phyloP scores from a whole-genome alignment of 768 basidiomycete genomes.

The Rhodotorula babjevae region DNA sequence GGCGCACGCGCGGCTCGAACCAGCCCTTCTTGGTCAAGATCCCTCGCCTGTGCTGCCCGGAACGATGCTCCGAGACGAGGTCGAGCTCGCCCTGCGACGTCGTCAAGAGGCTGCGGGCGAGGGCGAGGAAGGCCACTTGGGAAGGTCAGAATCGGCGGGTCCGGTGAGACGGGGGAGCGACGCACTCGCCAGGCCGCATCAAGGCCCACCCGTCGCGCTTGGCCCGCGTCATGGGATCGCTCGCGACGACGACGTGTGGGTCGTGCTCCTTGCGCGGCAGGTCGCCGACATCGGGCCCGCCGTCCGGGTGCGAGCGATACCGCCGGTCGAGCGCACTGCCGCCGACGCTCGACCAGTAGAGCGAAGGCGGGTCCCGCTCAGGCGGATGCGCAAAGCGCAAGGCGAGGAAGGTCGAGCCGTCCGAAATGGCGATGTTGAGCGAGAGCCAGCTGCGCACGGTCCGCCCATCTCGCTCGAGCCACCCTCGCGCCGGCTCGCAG shows the following conservation, averaged over 20 bases:
- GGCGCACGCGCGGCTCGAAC: not conserved
- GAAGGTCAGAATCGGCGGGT: not conserved
- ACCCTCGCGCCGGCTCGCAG: not conserved
- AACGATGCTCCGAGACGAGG: not conserved
- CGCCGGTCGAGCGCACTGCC: constrained; percentile 4
- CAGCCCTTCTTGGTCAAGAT: not conserved
- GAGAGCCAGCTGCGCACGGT: not conserved
- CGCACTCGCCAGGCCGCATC: not conserved
- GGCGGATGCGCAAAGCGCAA: constrained; percentile 7
- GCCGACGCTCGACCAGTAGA: constrained; percentile 2
- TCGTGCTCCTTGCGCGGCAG: not conserved
- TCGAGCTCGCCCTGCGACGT: not conserved
- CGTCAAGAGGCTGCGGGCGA: not conserved
- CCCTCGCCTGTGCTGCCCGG: not conserved
- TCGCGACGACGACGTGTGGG: constrained; percentile 19
- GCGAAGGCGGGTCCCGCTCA: constrained; percentile 4
- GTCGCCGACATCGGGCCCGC: not conserved
- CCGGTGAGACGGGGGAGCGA: not conserved
- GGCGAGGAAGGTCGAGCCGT: not conserved
- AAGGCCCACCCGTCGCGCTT: not conserved
- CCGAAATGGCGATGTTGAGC: constrained; percentile 9
- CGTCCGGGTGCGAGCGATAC: constrained; percentile 4
- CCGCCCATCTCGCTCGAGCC: not conserved
- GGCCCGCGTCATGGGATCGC: constrained; percentile 13
- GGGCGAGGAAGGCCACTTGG: not conserved